Conservation (phyloP, 208 protist genomes). For the Leishmania tarentolae region DNA sequence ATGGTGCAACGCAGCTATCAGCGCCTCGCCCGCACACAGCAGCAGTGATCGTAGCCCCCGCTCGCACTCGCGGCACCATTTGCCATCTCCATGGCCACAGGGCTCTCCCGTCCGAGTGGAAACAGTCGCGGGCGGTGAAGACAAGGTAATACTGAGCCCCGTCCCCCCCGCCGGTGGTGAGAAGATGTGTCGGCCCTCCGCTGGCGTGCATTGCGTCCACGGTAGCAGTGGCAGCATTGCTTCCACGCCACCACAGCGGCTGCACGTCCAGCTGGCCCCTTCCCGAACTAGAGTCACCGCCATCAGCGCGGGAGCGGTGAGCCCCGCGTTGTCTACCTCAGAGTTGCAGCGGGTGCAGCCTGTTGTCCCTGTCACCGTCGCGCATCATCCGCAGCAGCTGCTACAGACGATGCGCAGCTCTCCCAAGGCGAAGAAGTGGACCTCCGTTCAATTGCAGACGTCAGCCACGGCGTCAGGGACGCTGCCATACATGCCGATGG, state of each 20-base stretch:
- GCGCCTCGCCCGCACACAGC: background rate
- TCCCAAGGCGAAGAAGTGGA: background rate
- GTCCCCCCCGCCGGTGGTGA: background rate
- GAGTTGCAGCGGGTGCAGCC: background rate
- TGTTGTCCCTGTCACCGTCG: background rate
- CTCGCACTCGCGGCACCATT: background rate
- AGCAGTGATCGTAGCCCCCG: background rate
- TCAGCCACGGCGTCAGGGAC: background rate
- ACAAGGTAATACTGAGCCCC: background rate
- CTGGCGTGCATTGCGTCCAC: background rate
- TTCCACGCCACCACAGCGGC: background rate
- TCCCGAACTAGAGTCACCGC: background rate
- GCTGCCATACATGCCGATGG: background rate
- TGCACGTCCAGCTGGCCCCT: background rate
- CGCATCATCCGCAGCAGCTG: background rate
- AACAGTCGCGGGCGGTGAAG: background rate
- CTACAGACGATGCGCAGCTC: background rate
- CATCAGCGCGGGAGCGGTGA: background rate
- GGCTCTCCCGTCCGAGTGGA: background rate
- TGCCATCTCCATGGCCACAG: background rate
- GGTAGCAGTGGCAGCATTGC: background rate
- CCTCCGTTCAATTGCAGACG: background rate
- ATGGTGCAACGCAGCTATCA: background rate
- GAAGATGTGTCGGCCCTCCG: background rate
- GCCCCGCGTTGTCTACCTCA: background rate